Evolutionary conservation across 768 basidiomycete species (phyloP).

Genomic region (Russula dissimulans): DNA sequence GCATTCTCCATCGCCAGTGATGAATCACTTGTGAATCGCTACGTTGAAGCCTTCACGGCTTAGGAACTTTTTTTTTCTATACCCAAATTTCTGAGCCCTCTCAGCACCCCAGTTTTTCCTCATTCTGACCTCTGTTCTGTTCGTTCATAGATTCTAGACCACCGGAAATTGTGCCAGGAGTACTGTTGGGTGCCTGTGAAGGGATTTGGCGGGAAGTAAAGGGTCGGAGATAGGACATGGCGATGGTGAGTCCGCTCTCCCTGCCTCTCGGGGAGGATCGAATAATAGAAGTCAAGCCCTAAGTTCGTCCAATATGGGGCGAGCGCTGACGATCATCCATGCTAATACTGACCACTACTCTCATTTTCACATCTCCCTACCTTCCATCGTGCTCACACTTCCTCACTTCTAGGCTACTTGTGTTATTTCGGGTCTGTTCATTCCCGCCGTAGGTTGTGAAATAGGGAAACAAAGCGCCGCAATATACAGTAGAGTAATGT

Average conservation of each 20-base stretch:
- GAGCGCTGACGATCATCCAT: slow-evolving; percentile 68
- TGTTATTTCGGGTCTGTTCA: background rate
- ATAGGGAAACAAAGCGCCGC: background rate
- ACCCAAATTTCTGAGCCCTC: slow-evolving; percentile 85
- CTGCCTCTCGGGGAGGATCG: slow-evolving; percentile 39
- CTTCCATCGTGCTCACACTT: background rate
- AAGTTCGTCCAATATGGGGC: slow-evolving; percentile 47
- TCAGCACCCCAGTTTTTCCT: background rate
- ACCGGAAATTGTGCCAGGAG: background rate
- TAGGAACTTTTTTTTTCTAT: slow-evolving; percentile 58
- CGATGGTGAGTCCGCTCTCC: slow-evolving; percentile 30
- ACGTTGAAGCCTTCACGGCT: slow-evolving; percentile 66
- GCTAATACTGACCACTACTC: slow-evolving; percentile 66
- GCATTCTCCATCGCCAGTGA: slow-evolving; percentile 34
- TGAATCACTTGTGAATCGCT: slow-evolving; percentile 74
- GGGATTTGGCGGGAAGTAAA: background rate
- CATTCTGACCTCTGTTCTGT: background rate
- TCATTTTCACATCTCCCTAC: slow-evolving; percentile 23
- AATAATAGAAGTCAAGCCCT: slow-evolving; percentile 90
- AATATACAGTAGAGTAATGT: background rate
- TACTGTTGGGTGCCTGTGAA: background rate
- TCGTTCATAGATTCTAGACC: background rate
- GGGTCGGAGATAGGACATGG: background rate
- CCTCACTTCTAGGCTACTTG: background rate
- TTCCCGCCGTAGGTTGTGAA: background rate